phyloP scores from a whole-genome alignment of 2,329 filamentous ascomycete genomes.

The Aureobasidium sp. region DNA sequence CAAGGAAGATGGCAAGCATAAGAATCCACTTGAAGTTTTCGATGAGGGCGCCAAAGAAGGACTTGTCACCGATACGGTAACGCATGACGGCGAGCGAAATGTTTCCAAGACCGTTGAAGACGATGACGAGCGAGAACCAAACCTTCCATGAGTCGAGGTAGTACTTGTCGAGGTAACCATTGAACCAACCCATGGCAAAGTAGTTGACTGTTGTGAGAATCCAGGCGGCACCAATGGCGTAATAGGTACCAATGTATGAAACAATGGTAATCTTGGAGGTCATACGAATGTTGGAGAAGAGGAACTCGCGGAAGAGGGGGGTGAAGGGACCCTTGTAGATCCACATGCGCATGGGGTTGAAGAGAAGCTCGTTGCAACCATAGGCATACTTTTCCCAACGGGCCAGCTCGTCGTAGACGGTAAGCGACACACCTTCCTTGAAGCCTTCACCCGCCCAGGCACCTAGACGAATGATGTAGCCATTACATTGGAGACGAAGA shows the following conservation, averaged over 20 bases:
- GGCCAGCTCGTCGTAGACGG: conserved; percentile 64
- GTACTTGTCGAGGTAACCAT: conserved; percentile 58
- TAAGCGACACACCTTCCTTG: conserved; percentile 66
- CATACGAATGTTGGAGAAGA: conserved; percentile 54
- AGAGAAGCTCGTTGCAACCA: conserved; percentile 64
- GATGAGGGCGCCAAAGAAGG: conserved; percentile 43
- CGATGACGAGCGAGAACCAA: conserved; percentile 55
- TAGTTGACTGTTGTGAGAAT: conserved; percentile 64
- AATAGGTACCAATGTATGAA: conserved; percentile 63
- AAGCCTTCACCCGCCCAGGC: conserved; percentile 64
- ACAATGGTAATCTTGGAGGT: conserved; percentile 65
- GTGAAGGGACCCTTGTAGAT: conserved; percentile 57
- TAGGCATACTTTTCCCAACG: conserved; percentile 71
- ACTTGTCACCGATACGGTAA: conserved; percentile 52
- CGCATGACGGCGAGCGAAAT: conserved; percentile 55
- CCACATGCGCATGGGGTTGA: conserved; percentile 61
- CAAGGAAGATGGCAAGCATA: conserved; percentile 68
- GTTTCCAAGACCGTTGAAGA: conserved; percentile 59
- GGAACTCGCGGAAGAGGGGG: conserved; percentile 54
- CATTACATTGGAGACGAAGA: conserved; percentile 61
- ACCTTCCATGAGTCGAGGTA: conserved; percentile 62
- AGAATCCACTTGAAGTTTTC: conserved; percentile 59
- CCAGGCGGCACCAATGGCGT: conserved; percentile 62
- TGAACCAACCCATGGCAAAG: conserved; percentile 64
- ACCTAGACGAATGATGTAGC: conserved; percentile 62